Conservation (phyloP, 2,329 filamentous ascomycete genomes). For the Rutstroemia sp. region DNA sequence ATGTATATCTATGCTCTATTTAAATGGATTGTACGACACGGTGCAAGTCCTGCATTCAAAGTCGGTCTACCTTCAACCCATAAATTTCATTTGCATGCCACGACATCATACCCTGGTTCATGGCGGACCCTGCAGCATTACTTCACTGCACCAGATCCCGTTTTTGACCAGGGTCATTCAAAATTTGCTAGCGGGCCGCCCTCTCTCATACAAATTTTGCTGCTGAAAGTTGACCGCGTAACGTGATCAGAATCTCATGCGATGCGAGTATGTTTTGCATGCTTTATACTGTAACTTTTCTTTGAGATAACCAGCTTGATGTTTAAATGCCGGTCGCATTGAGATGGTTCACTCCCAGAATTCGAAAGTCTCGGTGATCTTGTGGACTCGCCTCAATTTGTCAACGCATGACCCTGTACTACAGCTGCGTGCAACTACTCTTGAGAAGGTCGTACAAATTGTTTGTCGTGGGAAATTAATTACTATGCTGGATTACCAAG, state of each 20-base stretch:
- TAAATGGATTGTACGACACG: no score
- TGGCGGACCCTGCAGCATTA: not conserved
- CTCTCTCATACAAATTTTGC: conserved; percentile 22
- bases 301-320: not conserved
- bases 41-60: no score
- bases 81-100: not conserved
- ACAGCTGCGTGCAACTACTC: not conserved
- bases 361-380: not conserved
- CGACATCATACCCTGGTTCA: not conserved
- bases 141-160: conserved; percentile 1
- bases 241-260: conserved; percentile 25
- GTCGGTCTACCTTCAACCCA: no score
- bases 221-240: conserved; percentile 24
- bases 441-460: not conserved
- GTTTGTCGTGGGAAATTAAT: not conserved
- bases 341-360: not conserved
- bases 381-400: not conserved
- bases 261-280: conserved; percentile 28
- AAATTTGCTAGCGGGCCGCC: conserved; percentile 21
- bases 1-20: no score
- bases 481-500: not conserved
- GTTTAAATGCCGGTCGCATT: not conserved
- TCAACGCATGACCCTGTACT: not conserved
- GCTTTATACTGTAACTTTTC: conserved; percentile 9
- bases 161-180: conserved; percentile 14